These are phyloP conservation scores for Volvariella volvacea DNA, from an alignment of 1,284 basidiomycete genomes.

Conservation along the genomic window DNA sequence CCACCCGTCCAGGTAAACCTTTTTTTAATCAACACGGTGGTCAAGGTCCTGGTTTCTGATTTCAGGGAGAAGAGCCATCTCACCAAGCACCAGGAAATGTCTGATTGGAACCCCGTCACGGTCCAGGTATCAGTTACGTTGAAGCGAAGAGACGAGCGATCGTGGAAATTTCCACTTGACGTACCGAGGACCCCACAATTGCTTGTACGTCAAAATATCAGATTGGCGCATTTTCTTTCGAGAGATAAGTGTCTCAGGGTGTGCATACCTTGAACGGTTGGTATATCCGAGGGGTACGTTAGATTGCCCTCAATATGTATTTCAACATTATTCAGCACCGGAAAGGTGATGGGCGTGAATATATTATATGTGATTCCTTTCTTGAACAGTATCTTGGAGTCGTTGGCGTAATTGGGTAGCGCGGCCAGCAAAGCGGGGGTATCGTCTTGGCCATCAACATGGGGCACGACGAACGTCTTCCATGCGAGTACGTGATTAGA, in stretches of 20 bases:
- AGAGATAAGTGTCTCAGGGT: too few relatives aligned
- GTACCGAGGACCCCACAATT: conserved; percentile 36
- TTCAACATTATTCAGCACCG: conserved; percentile 48
- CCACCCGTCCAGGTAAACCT: conserved; percentile 50
- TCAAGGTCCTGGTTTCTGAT: too few relatives aligned
- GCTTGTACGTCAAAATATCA: too few relatives aligned
- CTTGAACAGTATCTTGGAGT: conserved; percentile 51
- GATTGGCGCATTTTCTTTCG: neutral
- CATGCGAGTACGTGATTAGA: conserved; percentile 30
- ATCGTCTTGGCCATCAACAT: conserved; percentile 42
- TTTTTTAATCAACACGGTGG: too few relatives aligned
- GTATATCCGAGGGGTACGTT: conserved; percentile 45
- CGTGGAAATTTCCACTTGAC: too few relatives aligned
- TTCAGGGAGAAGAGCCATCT: too few relatives aligned
- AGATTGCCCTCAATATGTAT: conserved; percentile 52
- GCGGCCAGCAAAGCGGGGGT: conserved; percentile 39
- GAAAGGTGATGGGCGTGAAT: conserved; percentile 50
- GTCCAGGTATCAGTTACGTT: neutral
- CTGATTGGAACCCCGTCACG: conserved; percentile 16
- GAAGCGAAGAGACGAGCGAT: too few relatives aligned
- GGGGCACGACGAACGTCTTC: conserved; percentile 46
- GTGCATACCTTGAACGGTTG: conserved; percentile 43
- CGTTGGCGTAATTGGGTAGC: conserved; percentile 30
- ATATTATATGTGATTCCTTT: conserved; percentile 54
- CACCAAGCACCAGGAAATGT: conserved; percentile 45